Conservation (phyloP, 2,329 filamentous ascomycete species). For the Alternaria novae-zelandiae region DNA sequence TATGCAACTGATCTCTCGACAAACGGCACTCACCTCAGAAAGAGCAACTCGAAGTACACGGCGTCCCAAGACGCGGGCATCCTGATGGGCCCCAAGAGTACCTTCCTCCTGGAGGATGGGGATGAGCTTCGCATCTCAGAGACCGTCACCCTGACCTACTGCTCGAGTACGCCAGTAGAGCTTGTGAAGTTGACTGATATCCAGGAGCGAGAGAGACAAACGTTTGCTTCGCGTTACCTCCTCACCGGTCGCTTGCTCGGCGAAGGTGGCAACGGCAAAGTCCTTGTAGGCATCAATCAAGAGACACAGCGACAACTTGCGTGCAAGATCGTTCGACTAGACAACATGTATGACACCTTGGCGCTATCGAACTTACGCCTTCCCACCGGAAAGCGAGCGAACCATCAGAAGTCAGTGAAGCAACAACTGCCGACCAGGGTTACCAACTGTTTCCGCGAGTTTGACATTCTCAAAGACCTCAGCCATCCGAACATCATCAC, state of each 20-base stretch:
- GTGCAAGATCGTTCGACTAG: conserved; percentile 70
- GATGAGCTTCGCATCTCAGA: conserved; percentile 50
- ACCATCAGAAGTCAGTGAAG: conserved; percentile 2
- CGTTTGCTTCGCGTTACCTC: conserved; percentile 57
- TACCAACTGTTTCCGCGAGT: conserved; percentile 49
- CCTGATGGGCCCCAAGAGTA: conserved; percentile 42
- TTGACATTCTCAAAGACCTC: conserved; percentile 58
- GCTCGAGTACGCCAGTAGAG: conserved; percentile 7
- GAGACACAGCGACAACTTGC: conserved; percentile 66
- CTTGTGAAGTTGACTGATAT: conserved; percentile 21
- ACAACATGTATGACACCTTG: conserved; percentile 21
- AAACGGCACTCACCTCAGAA: conserved; percentile 51
- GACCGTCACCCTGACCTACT: conserved; percentile 37
- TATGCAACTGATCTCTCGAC: conserved; percentile 56
- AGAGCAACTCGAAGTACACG: conserved; percentile 27
- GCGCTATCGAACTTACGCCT: conserved; percentile 8
- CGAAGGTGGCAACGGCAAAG: conserved; percentile 59
- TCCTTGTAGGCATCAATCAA: conserved; percentile 62
- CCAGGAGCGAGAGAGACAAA: conserved; percentile 47
- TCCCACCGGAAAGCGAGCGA: conserved; percentile 1
- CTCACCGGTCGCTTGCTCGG: conserved; percentile 62
- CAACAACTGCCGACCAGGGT: conserved; percentile 34
- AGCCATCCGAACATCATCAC: conserved; percentile 67
- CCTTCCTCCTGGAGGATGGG: conserved; percentile 53
- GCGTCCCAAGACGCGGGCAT: conserved; percentile 33